Evolutionary conservation across 768 basidiomycete species (phyloP).

Genomic region (Grammothele lineata): DNA sequence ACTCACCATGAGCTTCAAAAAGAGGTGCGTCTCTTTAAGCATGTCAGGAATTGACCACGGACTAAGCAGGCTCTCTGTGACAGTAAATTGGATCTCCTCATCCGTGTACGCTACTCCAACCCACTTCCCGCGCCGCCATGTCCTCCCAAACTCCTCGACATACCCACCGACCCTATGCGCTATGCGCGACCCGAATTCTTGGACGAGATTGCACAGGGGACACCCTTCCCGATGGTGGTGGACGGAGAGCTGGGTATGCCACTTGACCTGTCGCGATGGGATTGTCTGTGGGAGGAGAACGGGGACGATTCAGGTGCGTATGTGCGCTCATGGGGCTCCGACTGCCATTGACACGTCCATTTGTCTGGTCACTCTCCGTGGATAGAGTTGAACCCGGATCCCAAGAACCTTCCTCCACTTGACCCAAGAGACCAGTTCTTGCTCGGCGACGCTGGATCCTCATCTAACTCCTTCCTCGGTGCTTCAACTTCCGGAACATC

Average conservation of each 20-base stretch:
- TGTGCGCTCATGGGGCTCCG: neutral
- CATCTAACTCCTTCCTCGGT: slow-evolving; percentile 34
- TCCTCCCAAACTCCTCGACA: slow-evolving; percentile 91
- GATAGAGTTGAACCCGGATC: slow-evolving; percentile 66
- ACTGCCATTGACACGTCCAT: neutral
- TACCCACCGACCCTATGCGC: slow-evolving; percentile 85
- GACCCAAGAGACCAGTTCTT: slow-evolving; percentile 78
- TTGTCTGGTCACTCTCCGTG: no score
- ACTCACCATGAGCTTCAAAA: slow-evolving; percentile 42
- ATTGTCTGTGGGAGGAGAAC: slow-evolving; percentile 79
- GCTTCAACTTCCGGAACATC: slow-evolving; percentile 34
- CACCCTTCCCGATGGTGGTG: slow-evolving; percentile 90
- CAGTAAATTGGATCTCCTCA: slow-evolving; percentile 55
- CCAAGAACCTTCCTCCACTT: slow-evolving; percentile 48
- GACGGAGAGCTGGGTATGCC: slow-evolving; percentile 98
- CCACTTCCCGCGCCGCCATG: slow-evolving; percentile 95
- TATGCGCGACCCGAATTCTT: slow-evolving; percentile 87
- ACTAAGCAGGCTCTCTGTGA: no score
- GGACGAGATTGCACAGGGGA: slow-evolving; percentile 72
- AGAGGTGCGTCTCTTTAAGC: no score
- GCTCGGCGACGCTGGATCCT: slow-evolving; percentile 61
- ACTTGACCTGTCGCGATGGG: slow-evolving; percentile 79
- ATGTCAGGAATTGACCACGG: no score
- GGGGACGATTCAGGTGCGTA: slow-evolving; percentile 61
- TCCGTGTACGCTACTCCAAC: slow-evolving; percentile 92